phyloP scores from a whole-genome alignment of 768 basidiomycete genomes.

The Sarcodon aspratus region DNA sequence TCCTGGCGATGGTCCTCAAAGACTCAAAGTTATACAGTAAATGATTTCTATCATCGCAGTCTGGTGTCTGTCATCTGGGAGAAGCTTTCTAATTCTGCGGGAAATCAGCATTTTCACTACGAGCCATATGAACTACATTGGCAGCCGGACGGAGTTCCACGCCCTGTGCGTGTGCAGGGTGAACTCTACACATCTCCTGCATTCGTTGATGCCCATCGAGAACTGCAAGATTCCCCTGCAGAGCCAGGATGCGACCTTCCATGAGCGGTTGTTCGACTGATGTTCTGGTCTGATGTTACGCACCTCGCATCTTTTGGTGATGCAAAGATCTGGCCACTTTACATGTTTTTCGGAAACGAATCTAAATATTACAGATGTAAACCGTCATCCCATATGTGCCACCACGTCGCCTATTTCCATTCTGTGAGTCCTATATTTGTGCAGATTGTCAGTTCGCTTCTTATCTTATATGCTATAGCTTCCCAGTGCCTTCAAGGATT shows the following conservation, averaged over 20 bases:
- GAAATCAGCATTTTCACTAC: too few species aligned
- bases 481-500: slow-evolving; percentile 21
- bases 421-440: slow-evolving; percentile 21
- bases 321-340: slow-evolving; percentile 25
- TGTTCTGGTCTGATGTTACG: slow-evolving; percentile 22
- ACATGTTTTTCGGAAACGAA: slow-evolving; percentile 26
- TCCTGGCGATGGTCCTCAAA: too few species aligned
- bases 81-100: too few species aligned
- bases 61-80: too few species aligned
- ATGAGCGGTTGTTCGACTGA: slow-evolving; percentile 10
- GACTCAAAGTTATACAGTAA: too few species aligned
- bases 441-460: too few species aligned
- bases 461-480: slow-evolving; percentile 5
- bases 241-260: slow-evolving; percentile 12
- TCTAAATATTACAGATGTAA: slow-evolving; percentile 26
- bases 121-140: too few species aligned
- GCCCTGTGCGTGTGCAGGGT: slow-evolving; percentile 1
- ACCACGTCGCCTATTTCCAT: slow-evolving; percentile 34
- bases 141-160: too few species aligned
- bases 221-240: slow-evolving; percentile 8
- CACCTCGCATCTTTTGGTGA: slow-evolving; percentile 20
- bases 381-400: slow-evolving; percentile 19
- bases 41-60: too few species aligned
- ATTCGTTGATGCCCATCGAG: slow-evolving; percentile 6
- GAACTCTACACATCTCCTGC: slow-evolving; percentile 9